Base-by-base conservation (phyloP, 805 yeast genomes). In the Scheffersomyces lignosus region DNA sequence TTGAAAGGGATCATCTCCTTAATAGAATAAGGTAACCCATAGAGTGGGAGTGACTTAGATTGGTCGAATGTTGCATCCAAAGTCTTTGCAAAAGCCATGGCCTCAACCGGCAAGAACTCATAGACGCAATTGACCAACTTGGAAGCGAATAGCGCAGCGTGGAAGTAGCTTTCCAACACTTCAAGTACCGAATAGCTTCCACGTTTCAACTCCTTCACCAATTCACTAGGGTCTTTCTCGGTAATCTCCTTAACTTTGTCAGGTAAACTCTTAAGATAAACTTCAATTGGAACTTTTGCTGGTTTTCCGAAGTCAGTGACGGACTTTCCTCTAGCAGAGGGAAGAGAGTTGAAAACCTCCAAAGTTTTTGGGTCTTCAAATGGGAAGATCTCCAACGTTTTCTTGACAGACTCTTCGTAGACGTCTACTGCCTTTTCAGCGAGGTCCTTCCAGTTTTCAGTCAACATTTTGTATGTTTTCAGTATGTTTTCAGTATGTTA, bases 1-100 rank as follows among this genome's bases (percentile, higher is more conserved):
- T 36, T 39, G 16, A 54, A 29, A 10, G 51, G 48, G 17, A 53
- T 46, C 49, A 49, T 49, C 31, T 54, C 60, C 31, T 54, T 54
- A 8, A 54, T 31, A 6, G 58, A 52, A 13, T 53, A 34, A 12
- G 56, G 58, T 18, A 53, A 42, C 3, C 60, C 60, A 34, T 38
- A 50, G 26, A 54, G 36, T 1, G 47, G 45, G 1, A 39, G 20
- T 6, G 34, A 29, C 25, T 37, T 34, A 12, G 33, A 24, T n/a
- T 31, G 29, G 3, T 18, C 30, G 17, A 20, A 44, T 33, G 49
- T 29, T 6, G 34, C 48, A 34, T 54, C 60, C 5, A 54, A 33
- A 4, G 45, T 16, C 18, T 39, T 33, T 3, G 58, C 58, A 15
- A 24, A 18, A n/a, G 32, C 48, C 4, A 49, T 36, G 14, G 51